These are phyloP conservation scores for Kwoniella shivajii DNA, from an alignment of 1,284 basidiomycete genomes.

Conservation along the genomic window DNA sequence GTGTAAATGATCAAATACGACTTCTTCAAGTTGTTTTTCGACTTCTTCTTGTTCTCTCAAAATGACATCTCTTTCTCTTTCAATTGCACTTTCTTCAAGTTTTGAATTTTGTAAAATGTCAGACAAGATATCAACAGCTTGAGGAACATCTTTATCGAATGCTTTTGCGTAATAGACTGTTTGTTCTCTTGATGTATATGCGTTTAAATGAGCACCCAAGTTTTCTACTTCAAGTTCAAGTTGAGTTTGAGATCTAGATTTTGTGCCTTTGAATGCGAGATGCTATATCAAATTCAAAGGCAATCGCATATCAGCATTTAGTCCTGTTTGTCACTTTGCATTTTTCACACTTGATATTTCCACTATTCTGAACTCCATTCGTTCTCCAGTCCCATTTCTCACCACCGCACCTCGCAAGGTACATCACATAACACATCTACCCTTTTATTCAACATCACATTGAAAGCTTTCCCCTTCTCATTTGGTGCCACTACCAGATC, in stretches of 20 bases:
- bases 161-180: constrained; percentile 99
- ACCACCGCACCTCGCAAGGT: no score
- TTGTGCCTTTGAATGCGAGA: constrained; percentile 75
- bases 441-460: no score
- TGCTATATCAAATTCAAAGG: no score
- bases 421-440: no score
- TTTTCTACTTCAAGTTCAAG: constrained; percentile 99
- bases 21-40: constrained; percentile 97
- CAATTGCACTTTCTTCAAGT: constrained; percentile 83
- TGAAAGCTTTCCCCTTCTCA: not conserved
- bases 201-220: constrained; percentile 95
- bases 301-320: no score
- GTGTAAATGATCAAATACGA: constrained; percentile 98
- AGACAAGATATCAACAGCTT: constrained; percentile 93
- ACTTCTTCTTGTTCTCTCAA: constrained; percentile 98
- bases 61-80: constrained; percentile 96
- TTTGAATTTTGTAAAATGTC: constrained; percentile 99
- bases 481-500: not conserved
- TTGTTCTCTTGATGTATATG: constrained; percentile 98
- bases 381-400: no score
- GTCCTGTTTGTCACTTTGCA: no score
- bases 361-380: no score
- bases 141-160: constrained; percentile 92
- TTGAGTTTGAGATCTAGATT: constrained; percentile 81
- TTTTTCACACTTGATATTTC: no score